Evolutionary conservation across 1,284 basidiomycete genomes (phyloP), one percentile per base, ranked within the genome.

Genomic region (Stereum hirsutum): DNA sequence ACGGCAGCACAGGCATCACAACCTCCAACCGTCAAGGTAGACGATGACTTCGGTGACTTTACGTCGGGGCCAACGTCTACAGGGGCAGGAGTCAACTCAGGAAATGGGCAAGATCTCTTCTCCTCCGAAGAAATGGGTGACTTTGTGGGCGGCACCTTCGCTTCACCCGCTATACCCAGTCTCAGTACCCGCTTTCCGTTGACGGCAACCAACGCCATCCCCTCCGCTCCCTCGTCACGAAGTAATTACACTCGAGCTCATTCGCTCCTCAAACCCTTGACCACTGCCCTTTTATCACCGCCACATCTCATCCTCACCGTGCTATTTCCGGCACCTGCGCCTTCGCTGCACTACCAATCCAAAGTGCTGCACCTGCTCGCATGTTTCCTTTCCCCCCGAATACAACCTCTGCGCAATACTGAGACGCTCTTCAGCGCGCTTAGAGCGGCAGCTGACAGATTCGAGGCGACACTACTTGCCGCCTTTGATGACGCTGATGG

Each of bases 31-130:
- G 69, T 82, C 12, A 75, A 67, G 31, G 63, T 61, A 27, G 78
- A 90, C 45, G 89, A 95, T 51, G 93, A 94, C 30, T 98, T 97
- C 66, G 93, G 92, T 1, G 92, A 95, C 57, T 95, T 88, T 56
- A 67, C 80, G 1, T 67, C 72, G 0, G 75, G 64, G 14, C 62
- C 66, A 33, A 52, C 79, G 34, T 58, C 40, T 2, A 35, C 43
- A 35, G 35, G 38, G 36, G 37, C 38, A 6, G 41, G 23, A 5
- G 28, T 30, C 11, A 12, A 47, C 5, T 23, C 43, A n/a, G n/a
- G 34, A 39, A n/a, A 17, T 8, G 15, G 33, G 21, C 46, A 40
- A 17, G 31, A 31, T 32, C 20, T 73, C 36, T 57, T 60, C 27
- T 57, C 67, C 1, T 21, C 37, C 15, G 37, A 69, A 25, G 70